Evolutionary conservation across 257 asterid species (phyloP).

Genomic region (Nicotiana tabacum): DNA sequence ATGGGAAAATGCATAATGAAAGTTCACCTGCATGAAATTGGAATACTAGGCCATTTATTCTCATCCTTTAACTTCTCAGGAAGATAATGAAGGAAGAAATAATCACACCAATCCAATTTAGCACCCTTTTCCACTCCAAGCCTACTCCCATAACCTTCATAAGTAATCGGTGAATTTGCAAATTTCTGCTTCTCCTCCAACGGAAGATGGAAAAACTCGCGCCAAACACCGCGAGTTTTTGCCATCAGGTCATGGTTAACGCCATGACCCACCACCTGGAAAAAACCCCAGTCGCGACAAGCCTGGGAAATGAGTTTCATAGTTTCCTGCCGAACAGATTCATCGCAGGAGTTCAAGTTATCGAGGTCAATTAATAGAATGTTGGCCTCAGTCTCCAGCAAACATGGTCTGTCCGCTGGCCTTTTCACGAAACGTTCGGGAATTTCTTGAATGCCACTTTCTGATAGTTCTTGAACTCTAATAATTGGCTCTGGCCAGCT

Average conservation of each 20-base stretch:
- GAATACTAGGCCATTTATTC: slow-evolving; percentile 72
- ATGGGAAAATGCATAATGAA: background rate
- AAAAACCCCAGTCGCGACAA: slow-evolving; percentile 89
- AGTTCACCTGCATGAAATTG: slow-evolving; percentile 30
- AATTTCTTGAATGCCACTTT: slow-evolving; percentile 60
- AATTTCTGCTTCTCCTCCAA: slow-evolving; percentile 57
- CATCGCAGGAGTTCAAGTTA: slow-evolving; percentile 39
- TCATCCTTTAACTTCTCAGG: slow-evolving; percentile 45
- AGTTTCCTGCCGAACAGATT: slow-evolving; percentile 18
- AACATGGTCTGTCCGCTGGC: slow-evolving; percentile 51
- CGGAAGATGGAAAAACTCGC: slow-evolving; percentile 65
- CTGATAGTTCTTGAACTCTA: slow-evolving; percentile 72
- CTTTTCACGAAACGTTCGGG: slow-evolving; percentile 70
- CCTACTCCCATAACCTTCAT: slow-evolving; percentile 91
- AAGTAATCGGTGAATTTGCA: slow-evolving; percentile 67
- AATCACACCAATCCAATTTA: slow-evolving; percentile 86
- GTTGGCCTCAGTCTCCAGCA: background rate
- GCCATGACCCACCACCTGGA: slow-evolving; percentile 87
- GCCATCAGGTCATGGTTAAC: slow-evolving; percentile 53
- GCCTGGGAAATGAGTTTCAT: slow-evolving; percentile 37
- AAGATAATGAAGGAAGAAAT: slow-evolving; percentile 62
- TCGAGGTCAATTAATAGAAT: slow-evolving; percentile 52
- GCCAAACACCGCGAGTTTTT: slow-evolving; percentile 50
- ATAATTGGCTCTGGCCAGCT: slow-evolving; percentile 83
- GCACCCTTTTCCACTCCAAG: slow-evolving; percentile 67